Base-by-base conservation (phyloP, 2,329 filamentous ascomycete species). In the Colletotrichum tropicicola region DNA sequence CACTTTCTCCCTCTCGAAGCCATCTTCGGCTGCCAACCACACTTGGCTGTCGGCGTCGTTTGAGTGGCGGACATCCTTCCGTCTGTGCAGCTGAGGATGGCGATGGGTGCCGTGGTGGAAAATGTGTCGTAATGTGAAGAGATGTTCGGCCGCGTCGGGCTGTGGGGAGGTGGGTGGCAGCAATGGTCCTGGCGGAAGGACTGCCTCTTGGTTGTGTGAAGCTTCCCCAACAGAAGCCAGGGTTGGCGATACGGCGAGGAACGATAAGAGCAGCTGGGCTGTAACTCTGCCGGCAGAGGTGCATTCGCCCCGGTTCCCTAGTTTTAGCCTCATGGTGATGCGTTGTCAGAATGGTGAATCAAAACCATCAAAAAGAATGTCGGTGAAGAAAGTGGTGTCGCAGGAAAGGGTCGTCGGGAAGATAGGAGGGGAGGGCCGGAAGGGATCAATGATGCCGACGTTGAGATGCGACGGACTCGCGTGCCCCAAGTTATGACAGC, bases 101-200 rank as follows among this genome's bases (percentile, higher is more conserved):
- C 86, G 82, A 76, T 95, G 87, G 41, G 93, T 92, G 63, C 95
- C 95, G 79, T 97, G 94, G 76, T 98, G 94, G 79, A 93, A 96
- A 73, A 98, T 90, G 78, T 99, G 95, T 72, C 93, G 90, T 60
- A 99, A 87, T 6, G 85, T 89, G 81, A 91, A 90, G 35, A 80
- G 79, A 70, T 90, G 87, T 8, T 89, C 83, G 19, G 82, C 81
- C 10, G 86, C 81, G 10, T 72, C 74, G 21, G 82, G 83, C 5
- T 80, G 72, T 59, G 85, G 81, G 56, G 72, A 74, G n/a, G 62
- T 71, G 25, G 81, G 80, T 45, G 80, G 80, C 30, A 83, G 75
- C 48, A 78, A 68, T 13, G 75, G 73, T 9, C 70, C 73, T 1
- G 77, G 76, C 32, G 82, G 80, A 17, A 87, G 70, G 39, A 83